Base-by-base conservation (phyloP, 2,329 filamentous ascomycete genomes). In the Penicillium italicum region DNA sequence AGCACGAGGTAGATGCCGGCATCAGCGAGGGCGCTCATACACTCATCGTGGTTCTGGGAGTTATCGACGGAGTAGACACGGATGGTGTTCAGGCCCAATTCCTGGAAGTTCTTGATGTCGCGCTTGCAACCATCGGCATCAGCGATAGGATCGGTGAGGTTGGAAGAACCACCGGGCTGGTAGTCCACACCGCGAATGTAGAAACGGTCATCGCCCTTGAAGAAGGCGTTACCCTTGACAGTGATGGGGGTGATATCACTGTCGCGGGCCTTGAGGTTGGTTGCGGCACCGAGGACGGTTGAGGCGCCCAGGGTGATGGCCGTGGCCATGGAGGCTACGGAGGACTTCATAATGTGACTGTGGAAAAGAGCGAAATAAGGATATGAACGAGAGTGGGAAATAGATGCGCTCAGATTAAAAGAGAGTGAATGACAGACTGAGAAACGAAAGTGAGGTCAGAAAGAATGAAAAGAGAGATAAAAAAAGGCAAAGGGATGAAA, bases 61-160 rank as follows among this genome's bases (percentile, higher is more conserved):
- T 96, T 96, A 80, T 97, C 92, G 64, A 95, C 86, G 16, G 88
- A 91, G 82, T 96, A 97, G 59, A 96, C 89, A 74, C 92, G 91
- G 70, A 97, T 81, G 26, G 91, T 91, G 81, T 97, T 97, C 77
- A 96, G 79, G 46, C 91, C 91, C 48, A 97, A 81, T 63, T 91
- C 83, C 79, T 90, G 84, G 85, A 96, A 96, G 72, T 90, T 80
- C 49, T 78, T 76, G 65, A 96, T 88, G 70, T 96, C 91, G 62
- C 91, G 88, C 73, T 84, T 82, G 83, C 92, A 96, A 68, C 81
- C 76, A 4, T 74, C 74, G 24, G 78, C 70, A 66, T 95, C 86
- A 59, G 89, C 86, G 50, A 96, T 86, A 58, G 91, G 91, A 70
- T 96, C 91, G 52, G 77, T 76, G 47, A 84, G 74, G 40, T 85